Evolutionary conservation across 345 rosid genomes (phyloP).

Genomic region (Brassica rapa): DNA sequence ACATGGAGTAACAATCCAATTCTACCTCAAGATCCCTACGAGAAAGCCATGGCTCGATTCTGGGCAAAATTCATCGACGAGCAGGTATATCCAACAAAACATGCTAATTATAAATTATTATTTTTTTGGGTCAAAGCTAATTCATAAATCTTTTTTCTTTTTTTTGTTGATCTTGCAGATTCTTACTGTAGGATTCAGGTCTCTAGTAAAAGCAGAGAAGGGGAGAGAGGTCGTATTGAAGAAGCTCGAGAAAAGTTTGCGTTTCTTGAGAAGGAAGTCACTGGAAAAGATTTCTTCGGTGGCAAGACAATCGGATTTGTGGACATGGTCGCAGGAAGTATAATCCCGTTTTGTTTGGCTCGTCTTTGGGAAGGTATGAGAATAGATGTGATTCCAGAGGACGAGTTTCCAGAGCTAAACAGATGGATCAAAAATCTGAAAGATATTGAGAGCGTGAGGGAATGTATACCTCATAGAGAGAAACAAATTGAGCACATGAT

Average conservation of each 20-base stretch:
- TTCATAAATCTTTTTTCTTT: no score
- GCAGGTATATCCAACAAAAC: background rate
- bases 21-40: slow-evolving; percentile 45
- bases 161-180: background rate
- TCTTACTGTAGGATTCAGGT: background rate
- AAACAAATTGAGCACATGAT: background rate
- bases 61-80: slow-evolving; percentile 46
- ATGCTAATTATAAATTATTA: background rate
- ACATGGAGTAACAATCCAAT: slow-evolving; percentile 46
- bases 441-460: background rate
- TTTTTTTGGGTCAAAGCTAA: no score
- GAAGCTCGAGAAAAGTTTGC: background rate
- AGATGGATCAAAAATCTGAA: background rate
- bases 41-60: slow-evolving; percentile 46
- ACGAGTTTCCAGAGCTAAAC: background rate
- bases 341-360: background rate
- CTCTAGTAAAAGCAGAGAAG: background rate
- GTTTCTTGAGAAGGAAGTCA: background rate
- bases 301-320: background rate
- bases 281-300: background rate
- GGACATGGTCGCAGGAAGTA: background rate
- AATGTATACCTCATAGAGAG: background rate
- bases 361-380: background rate
- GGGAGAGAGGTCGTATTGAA: background rate
- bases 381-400: background rate